Evolutionary conservation across 225 moss, liverwort and hornwort species (phyloP), one percentile per base, ranked within the genome.

Genomic region (Thuidium tamariscinum): DNA sequence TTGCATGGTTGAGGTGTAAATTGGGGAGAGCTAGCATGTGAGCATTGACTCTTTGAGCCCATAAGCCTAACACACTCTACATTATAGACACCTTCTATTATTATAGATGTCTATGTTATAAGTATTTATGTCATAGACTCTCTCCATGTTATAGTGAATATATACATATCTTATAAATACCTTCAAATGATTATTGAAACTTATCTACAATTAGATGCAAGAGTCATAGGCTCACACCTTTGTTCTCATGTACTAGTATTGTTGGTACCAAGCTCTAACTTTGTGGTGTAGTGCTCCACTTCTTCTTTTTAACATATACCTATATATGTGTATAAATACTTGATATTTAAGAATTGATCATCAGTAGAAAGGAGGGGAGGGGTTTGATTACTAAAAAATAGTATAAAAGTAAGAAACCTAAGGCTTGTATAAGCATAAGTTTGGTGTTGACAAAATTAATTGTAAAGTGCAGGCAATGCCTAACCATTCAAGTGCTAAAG

Each of bases 231-330:
- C 13, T 67, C 7, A 23, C 1, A 1, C 20, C 8, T 41, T 8
- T 69, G 15, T 2, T 0, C 5, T 41, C 0, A 8, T 0, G 1
- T 0, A 0, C 13, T 13, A 67, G 3, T 4, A 67, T 67, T 2
- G 1, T 23, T 68, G 39, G 6, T 0, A 11, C 11, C 2, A 65
- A n/a, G 5, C 5, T 65, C n/a, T n/a, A n/a, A n/a, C n/a, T n/a
- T n/a, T n/a, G n/a, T n/a, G n/a, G n/a, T n/a, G n/a, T 34, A 8
- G 34, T 64, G 34, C 9, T 64, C 18, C 34, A n/a, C 9, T 64
- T 64, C 8, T 1, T 64, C 34, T 34, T 34, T 64, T 34, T 34
- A 5, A 64, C 3, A 18, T 64, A 34, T n/a, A 17, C 34, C n/a
- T n/a, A 63, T 6, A 44, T 34, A 9, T 34, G 9, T 8, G 7